Percentiles rank a stretch among this genome's conserved stretches.
Conservation (phyloP, 495 filamentous ascomycete genomes). For the Neurospora africana region DNA sequence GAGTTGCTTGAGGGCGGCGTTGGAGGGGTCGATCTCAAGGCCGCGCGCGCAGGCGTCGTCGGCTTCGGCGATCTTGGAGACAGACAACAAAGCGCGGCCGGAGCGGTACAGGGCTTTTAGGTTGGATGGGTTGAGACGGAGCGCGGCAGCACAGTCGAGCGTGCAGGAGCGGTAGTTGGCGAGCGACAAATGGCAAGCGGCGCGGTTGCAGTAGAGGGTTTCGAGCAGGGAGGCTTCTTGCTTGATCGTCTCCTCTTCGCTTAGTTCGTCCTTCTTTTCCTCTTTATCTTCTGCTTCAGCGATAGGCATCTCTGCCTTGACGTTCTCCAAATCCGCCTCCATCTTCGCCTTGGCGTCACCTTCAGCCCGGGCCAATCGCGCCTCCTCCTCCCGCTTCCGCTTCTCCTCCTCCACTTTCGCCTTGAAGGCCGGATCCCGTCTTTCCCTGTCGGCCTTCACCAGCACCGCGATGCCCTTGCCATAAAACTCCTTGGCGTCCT, state of each 20-base stretch:
- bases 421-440: constrained; percentile 17
- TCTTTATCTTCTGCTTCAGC: constrained; percentile 11
- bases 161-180: constrained; percentile 75
- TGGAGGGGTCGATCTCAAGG: constrained; percentile 51
- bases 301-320: not conserved
- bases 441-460: constrained; percentile 40
- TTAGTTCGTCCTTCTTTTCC: constrained; percentile 24
- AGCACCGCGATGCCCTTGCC: constrained; percentile 67
- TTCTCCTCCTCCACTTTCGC: constrained; percentile 18
- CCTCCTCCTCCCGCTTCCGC: constrained; percentile 1
- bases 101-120: constrained; percentile 86
- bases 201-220: constrained; percentile 72
- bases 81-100: constrained; percentile 58
- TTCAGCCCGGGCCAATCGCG: constrained; percentile 28
- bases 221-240: constrained; percentile 52
- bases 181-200: constrained; percentile 65
- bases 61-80: constrained; percentile 65
- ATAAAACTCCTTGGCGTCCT: constrained; percentile 86
- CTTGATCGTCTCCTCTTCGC: constrained; percentile 38
- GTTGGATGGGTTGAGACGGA: constrained; percentile 66
- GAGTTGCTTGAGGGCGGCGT: constrained; percentile 44
- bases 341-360: constrained; percentile 14
- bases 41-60: constrained; percentile 64
- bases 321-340: constrained; percentile 15
- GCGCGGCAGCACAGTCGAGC: constrained; percentile 67